A percentile compares a stretch with the other conserved stretches of the same genome.
phyloP scores from a whole-genome alignment of 108 stramenopile genomes.

The Pseudonitzschia multiseries region DNA sequence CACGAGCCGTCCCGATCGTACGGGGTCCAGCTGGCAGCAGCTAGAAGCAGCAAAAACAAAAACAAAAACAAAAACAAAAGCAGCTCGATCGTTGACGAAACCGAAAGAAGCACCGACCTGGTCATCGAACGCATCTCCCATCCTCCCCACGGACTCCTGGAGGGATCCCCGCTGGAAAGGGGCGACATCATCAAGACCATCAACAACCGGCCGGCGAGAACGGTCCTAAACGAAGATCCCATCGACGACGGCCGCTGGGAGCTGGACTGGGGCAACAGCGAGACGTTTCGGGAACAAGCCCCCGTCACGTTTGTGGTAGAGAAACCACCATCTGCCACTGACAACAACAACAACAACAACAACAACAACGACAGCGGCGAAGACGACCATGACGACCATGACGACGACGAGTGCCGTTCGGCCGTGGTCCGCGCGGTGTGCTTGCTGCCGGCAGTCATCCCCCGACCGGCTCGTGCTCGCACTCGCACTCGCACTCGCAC shows the following conservation, averaged over 20 bases:
- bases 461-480: neutral
- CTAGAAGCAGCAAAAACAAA: neutral
- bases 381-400: neutral
- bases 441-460: neutral
- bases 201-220: neutral
- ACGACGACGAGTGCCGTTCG: neutral
- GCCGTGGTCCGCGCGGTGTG: neutral
- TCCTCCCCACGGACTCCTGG: neutral
- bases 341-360: neutral
- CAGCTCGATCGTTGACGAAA: neutral
- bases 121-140: neutral
- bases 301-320: slow-evolving; percentile 1
- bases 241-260: neutral
- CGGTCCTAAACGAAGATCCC: too few relatives aligned
- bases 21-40: neutral
- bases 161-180: neutral
- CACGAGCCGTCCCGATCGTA: neutral
- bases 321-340: neutral
- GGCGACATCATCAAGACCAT: neutral
- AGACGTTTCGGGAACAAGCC: neutral
- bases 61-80: too few relatives aligned
- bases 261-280: neutral
- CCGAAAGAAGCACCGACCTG: neutral
- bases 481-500: too few relatives aligned
- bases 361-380: neutral